Percentiles rank a stretch among this genome's conserved stretches.
Conservation (phyloP, 257 asterid species). For the Primulina eburnea region DNA sequence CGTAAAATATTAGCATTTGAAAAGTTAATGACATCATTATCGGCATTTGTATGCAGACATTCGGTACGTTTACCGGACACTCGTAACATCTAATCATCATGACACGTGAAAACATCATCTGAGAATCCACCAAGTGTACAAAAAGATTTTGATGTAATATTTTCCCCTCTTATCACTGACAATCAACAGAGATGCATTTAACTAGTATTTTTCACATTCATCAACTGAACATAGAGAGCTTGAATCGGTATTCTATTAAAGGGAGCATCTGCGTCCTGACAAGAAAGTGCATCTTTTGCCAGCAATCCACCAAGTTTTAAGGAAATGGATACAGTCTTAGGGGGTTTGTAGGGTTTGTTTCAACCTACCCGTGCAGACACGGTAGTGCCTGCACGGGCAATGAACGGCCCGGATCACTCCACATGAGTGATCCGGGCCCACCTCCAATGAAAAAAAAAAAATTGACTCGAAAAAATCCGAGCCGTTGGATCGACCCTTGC, state of each 20-base stretch:
- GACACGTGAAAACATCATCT: background rate
- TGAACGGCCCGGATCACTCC: too few species aligned
- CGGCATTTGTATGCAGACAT: background rate
- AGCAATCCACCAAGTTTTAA: background rate
- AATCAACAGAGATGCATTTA: background rate
- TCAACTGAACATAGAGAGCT: background rate
- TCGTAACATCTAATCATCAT: background rate
- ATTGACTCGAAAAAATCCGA: too few species aligned
- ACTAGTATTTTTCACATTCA: background rate
- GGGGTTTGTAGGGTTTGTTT: background rate
- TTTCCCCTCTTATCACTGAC: background rate
- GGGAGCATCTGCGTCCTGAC: background rate
- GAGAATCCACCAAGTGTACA: background rate
- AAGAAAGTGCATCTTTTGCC: background rate
- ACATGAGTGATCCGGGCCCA: too few species aligned
- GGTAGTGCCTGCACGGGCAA: too few species aligned
- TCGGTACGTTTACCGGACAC: too few species aligned
- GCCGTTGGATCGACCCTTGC: too few species aligned
- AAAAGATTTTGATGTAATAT: background rate
- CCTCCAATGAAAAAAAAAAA: too few species aligned
- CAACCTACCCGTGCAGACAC: too few species aligned
- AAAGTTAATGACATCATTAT: background rate
- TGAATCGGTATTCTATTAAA: background rate
- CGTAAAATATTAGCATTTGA: background rate
- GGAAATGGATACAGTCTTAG: background rate